Conservation (phyloP, 1,284 basidiomycete genomes). For the Ustilago nuda region DNA sequence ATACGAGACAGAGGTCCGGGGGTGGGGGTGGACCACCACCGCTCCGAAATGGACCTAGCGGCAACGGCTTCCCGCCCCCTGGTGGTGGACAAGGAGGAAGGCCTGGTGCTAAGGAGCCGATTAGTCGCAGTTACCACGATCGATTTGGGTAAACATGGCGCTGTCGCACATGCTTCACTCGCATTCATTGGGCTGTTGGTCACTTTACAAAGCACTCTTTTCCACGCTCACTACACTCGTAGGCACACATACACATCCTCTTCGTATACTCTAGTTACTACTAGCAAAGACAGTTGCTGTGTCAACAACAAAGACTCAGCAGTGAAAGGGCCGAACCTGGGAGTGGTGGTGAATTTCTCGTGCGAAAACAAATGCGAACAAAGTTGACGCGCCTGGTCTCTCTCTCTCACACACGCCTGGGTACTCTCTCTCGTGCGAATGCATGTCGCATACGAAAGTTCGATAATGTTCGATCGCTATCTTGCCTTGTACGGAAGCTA, state of each 20-base stretch:
- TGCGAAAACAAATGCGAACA: not conserved
- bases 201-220: too few relatives aligned
- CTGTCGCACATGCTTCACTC: too few relatives aligned
- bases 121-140: conserved; percentile 35
- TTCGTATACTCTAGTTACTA: not conserved
- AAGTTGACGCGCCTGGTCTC: not conserved
- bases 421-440: too few relatives aligned
- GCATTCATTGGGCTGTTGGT: too few relatives aligned
- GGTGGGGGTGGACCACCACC: conserved; percentile 9
- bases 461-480: too few relatives aligned
- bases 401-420: too few relatives aligned
- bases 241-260: not conserved
- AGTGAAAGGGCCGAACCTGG: too few relatives aligned
- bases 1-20: conserved; percentile 41
- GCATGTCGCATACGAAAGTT: too few relatives aligned
- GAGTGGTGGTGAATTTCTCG: not conserved
- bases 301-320: too few relatives aligned
- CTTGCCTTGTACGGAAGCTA: too few relatives aligned
- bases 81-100: not conserved
- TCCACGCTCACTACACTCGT: too few relatives aligned
- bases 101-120: not conserved
- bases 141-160: conserved; percentile 17
- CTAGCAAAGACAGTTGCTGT: too few relatives aligned
- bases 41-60: not conserved
- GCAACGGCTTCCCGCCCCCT: not conserved